Conservation (phyloP, 305 asterid species). For the Solanum hybrid region DNA sequence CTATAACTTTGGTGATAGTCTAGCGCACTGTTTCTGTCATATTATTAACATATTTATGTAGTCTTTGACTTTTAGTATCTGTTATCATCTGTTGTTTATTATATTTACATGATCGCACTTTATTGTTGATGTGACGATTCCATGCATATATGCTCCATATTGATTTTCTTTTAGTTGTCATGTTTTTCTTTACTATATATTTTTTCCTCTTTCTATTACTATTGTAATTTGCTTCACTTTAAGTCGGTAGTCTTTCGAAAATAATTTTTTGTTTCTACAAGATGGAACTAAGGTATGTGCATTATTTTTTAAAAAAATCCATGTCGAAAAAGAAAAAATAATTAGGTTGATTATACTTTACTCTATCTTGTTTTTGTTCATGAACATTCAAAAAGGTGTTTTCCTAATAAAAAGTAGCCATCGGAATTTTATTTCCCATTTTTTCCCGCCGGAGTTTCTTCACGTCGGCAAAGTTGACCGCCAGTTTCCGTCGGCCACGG, state of each 20-base stretch:
- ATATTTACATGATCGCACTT: not conserved
- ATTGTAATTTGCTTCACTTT: not conserved
- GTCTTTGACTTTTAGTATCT: not conserved
- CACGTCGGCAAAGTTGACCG: not conserved
- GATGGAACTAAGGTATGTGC: fast-evolving
- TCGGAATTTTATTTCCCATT: not conserved
- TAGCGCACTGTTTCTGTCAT: fast-evolving
- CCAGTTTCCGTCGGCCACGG: not conserved
- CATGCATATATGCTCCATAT: no score
- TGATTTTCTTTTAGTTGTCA: not conserved
- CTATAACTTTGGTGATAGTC: not conserved
- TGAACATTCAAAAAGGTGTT: not conserved
- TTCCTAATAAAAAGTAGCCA: not conserved
- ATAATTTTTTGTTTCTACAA: fast-evolving
- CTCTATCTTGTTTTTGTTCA: not conserved
- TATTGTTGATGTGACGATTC: not conserved
- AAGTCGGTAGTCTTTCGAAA: fast-evolving
- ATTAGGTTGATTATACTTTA: not conserved
- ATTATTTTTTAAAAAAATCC: no score
- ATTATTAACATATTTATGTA: not conserved
- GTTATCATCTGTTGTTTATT: not conserved
- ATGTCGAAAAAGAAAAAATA: not conserved
- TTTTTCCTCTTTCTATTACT: not conserved
- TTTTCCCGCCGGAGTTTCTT: not conserved
- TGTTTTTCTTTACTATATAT: no score